These are phyloP conservation scores for Colletotrichum godetiae DNA, from an alignment of 2,329 filamentous ascomycete genomes.

Conservation along the genomic window DNA sequence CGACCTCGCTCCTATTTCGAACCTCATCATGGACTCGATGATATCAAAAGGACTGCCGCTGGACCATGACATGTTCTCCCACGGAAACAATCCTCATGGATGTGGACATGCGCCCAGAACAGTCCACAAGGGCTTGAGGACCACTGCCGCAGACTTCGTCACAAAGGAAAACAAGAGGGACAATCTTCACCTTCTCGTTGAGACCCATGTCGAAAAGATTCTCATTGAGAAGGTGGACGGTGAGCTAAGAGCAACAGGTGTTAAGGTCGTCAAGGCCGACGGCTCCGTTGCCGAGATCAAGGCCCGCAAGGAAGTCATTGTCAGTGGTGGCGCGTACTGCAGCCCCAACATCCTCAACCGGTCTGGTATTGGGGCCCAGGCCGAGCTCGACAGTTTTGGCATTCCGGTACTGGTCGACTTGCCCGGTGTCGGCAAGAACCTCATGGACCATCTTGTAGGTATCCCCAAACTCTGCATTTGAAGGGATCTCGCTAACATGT, in stretches of 20 bases:
- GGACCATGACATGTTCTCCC: slow-evolving; percentile 69
- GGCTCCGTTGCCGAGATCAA: slow-evolving; percentile 49
- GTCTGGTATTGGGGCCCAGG: slow-evolving; percentile 61
- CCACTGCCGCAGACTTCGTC: slow-evolving; percentile 65
- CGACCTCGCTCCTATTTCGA: slow-evolving; percentile 68
- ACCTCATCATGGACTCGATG: slow-evolving; percentile 65
- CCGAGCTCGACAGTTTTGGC: slow-evolving; percentile 52
- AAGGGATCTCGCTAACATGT: neutral
- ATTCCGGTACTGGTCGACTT: slow-evolving; percentile 56
- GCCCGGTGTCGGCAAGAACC: slow-evolving; percentile 62
- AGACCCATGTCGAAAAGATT: slow-evolving; percentile 64
- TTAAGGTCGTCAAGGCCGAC: slow-evolving; percentile 50
- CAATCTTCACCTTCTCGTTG: slow-evolving; percentile 61
- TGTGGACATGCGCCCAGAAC: slow-evolving; percentile 67
- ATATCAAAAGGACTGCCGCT: slow-evolving; percentile 64
- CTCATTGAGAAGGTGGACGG: slow-evolving; percentile 49
- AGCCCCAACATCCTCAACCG: slow-evolving; percentile 63
- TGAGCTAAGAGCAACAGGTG: slow-evolving; percentile 56
- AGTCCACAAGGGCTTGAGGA: slow-evolving; percentile 62
- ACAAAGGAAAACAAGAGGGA: slow-evolving; percentile 48
- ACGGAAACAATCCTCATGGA: slow-evolving; percentile 61
- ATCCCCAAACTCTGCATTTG: neutral
- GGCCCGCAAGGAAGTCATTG: slow-evolving; percentile 52
- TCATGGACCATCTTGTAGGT: slow-evolving; percentile 60
- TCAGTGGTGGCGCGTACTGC: slow-evolving; percentile 61